Percentiles rank a stretch among this genome's conserved stretches.
Conservation (phyloP, 768 basidiomycete genomes). For the Mycena sanguinolenta region DNA sequence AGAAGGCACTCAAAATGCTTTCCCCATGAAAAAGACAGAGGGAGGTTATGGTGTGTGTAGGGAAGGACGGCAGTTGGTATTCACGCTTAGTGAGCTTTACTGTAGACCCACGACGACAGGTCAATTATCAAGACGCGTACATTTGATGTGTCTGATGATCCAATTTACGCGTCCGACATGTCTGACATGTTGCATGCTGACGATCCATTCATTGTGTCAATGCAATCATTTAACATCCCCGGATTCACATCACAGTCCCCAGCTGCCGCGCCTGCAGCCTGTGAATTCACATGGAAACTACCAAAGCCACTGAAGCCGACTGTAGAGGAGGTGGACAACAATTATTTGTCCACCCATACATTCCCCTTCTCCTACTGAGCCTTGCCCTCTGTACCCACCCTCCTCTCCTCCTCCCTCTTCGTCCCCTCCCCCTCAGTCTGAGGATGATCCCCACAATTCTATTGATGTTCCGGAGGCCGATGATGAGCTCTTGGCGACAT, state of each 20-base stretch:
- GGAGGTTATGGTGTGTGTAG: neutral
- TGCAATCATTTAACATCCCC: slow-evolving; percentile 1
- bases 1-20: neutral
- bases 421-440: neutral
- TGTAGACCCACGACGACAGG: neutral
- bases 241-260: slow-evolving; percentile 1
- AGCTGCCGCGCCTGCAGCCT: slow-evolving; percentile 5
- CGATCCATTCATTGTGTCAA: slow-evolving; percentile 1
- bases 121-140: neutral
- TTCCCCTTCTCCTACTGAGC: neutral
- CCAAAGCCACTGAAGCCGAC: slow-evolving; percentile 5
- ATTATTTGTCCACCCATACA: neutral
- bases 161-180: too few relatives aligned
- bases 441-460: slow-evolving; percentile 5
- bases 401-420: neutral
- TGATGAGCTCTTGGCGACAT: slow-evolving; percentile 17
- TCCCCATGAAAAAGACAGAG: neutral
- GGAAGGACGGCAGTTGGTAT: neutral
- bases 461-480: slow-evolving; percentile 16
- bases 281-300: slow-evolving; percentile 16
- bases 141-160: too few relatives aligned
- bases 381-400: neutral
- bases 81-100: neutral
- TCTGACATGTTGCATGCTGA: neutral
- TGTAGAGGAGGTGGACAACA: slow-evolving; percentile 3